These are phyloP conservation scores for Paraphoma sp. DNA, from an alignment of 2,329 filamentous ascomycete species.

Conservation along the genomic window DNA sequence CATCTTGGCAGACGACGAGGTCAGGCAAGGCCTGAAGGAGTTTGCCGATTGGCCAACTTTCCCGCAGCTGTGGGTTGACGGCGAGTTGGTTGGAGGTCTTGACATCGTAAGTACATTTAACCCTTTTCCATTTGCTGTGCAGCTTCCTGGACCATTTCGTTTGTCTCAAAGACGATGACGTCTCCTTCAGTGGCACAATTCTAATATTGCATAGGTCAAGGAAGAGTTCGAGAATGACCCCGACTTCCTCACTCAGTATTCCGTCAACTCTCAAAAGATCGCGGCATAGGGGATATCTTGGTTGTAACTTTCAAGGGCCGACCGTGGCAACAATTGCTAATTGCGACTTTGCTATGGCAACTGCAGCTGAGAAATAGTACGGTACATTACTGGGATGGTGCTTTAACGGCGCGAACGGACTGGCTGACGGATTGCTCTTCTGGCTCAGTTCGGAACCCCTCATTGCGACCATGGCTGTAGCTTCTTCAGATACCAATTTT, in stretches of 20 bases:
- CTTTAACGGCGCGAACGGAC: too few species aligned
- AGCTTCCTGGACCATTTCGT: too few species aligned
- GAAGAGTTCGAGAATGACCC: slow-evolving; percentile 87
- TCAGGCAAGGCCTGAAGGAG: slow-evolving; percentile 93
- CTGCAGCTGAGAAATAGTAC: too few species aligned
- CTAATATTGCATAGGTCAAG: slow-evolving; percentile 71
- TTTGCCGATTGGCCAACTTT: slow-evolving; percentile 99
- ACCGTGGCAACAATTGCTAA: too few species aligned
- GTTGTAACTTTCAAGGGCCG: too few species aligned
- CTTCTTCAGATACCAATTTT: too few species aligned
- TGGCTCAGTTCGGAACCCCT: too few species aligned
- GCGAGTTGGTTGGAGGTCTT: slow-evolving; percentile 89
- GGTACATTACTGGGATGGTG: too few species aligned
- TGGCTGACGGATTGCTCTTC: too few species aligned
- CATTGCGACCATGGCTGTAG: too few species aligned
- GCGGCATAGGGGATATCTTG: background rate
- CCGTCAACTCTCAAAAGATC: slow-evolving; percentile 47
- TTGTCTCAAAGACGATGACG: background rate
- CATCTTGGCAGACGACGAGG: slow-evolving; percentile 96
- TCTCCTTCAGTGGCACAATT: background rate
- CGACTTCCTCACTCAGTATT: slow-evolving; percentile 80
- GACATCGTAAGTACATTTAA: slow-evolving; percentile 78
- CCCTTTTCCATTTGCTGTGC: background rate
- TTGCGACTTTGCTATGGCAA: too few species aligned
- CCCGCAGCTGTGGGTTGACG: slow-evolving; percentile 90